Conservation (phyloP, 495 filamentous ascomycete genomes). For the Bacidia gigantensis region DNA sequence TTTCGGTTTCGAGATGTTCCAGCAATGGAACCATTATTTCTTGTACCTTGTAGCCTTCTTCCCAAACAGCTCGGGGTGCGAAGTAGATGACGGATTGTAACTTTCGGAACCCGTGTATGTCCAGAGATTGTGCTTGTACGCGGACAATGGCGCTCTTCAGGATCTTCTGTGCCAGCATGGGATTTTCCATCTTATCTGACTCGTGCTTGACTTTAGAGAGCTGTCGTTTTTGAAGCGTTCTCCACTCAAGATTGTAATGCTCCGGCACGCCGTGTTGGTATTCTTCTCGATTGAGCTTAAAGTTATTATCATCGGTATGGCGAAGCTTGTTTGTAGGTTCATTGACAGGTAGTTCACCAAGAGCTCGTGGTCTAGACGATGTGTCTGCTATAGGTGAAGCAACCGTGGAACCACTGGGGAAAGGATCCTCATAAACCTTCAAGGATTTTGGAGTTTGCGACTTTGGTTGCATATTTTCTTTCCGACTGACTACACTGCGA, state of each 20-base stretch:
- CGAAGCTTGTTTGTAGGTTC: conserved; percentile 19
- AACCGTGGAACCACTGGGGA: conserved; percentile 7
- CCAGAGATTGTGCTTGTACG: conserved; percentile 55
- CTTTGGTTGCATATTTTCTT: conserved; percentile 8
- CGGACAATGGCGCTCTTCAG: conserved; percentile 66
- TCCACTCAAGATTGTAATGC: conserved; percentile 12
- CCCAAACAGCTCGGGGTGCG: conserved; percentile 40
- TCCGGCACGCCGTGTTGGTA: not conserved
- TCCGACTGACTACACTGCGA: conserved; percentile 10
- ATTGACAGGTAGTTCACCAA: conserved; percentile 23
- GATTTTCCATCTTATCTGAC: conserved; percentile 27
- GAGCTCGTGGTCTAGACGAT: conserved; percentile 9
- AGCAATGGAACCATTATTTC: conserved; percentile 60
- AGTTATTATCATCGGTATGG: conserved; percentile 14
- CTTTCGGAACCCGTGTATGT: conserved; percentile 80
- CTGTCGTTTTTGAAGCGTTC: conserved; percentile 4
- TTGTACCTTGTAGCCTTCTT: conserved; percentile 46
- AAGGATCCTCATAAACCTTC: conserved; percentile 33
- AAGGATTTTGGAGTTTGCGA: conserved; percentile 16
- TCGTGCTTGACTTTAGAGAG: conserved; percentile 4
- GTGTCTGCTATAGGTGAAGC: not conserved
- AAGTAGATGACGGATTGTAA: conserved; percentile 68
- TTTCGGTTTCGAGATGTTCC: conserved; percentile 51
- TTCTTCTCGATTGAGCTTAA: conserved; percentile 2
- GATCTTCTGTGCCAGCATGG: conserved; percentile 37